Evolutionary conservation across 768 basidiomycete genomes (phyloP), one percentile per base, ranked within the genome.

Genomic region (Phaeolepiota aurea): DNA sequence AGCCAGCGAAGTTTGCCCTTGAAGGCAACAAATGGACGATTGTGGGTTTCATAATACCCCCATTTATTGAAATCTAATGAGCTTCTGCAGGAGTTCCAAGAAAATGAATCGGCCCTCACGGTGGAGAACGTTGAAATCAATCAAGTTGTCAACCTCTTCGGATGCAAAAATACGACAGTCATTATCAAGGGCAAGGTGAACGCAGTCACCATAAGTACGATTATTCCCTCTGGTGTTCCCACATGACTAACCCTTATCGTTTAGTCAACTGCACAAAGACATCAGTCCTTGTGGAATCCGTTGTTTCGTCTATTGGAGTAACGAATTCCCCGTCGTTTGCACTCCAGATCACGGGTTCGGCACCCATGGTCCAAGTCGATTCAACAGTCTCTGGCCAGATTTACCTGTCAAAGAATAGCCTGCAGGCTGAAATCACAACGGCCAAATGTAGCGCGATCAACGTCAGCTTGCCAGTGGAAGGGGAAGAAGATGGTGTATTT

Each of bases 1-100:
- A 93, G 54, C 94, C 96, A 2, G 47, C 89, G 18, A 96, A 92
- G 58, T 83, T 90, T 41, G 82, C 73, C 20, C 62, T 97, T 38
- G 92, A 97, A 44, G 92, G 91, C 5, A 93, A 73, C 53, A 96
- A 93, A 63, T 99, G 96, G 96, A 53, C 77, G 19, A 79, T 99
- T 44, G 94, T 96, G 52, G 50, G 80, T 65, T 5, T 19, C 10
- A 23, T 18, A 18, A 19, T n/a, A n/a, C n/a, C n/a, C n/a, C n/a
- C n/a, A n/a, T n/a, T n/a, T n/a, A n/a, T n/a, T n/a, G n/a, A n/a
- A n/a, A n/a, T n/a, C 48, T 35, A 21, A 16, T 20, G 20, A 10
- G 19, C 21, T 28, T 41, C 34, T 43, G 10, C 20, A 97, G 94
- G 94, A 99, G 69, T 82, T 90, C 56, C 82, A 89, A 61, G 96